Evolutionary conservation across 148 eudicot species (phyloP), one percentile per base, ranked within the genome.

Genomic region (Fagopyrum tataricum): DNA sequence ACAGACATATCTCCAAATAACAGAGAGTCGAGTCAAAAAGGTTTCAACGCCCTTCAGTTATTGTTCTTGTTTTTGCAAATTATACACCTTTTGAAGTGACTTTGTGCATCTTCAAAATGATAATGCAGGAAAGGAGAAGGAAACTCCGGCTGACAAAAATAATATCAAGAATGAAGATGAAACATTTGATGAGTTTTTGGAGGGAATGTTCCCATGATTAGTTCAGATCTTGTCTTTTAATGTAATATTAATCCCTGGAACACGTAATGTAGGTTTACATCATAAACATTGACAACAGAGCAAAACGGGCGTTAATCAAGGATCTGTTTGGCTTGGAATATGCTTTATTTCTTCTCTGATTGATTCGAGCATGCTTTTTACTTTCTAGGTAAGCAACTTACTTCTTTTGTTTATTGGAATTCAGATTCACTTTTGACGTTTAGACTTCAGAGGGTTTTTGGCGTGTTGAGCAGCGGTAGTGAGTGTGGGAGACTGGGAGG

Each of bases 171-270:
- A 77, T 3, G 90, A 81, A 13, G 85, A 84, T 52, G 90, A 88
- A 71, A 80, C 79, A 71, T 87, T 87, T 72, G 91, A 88, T 51
- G 96, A 86, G 80, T 90, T 81, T 80, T 77, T 90, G 49, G 85
- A 84, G 76, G 98, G 96, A 44, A 90, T 93, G 98, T 93, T 93
- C 74, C 98, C 87, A 72, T 88, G 83, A 89, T 77, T 39, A 39
- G 56, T 14, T 23, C 37, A 23, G 6, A 53, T 55, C 62, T 20
- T 55, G 3, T 55, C 3, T 5, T 20, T 2, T 20, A 6, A 31
- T 20, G 62, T 51, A 51, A 20, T 53, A 21, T 2, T 31, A 31
- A 31, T 31, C 37, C 2, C 37, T 31, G 37, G 37, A 31, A 31
- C 37, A 31, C 37, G 2, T 31, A 31, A 31, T 31, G 37, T 31